A percentile compares a stretch with the other conserved stretches of the same genome.
phyloP scores from a whole-genome alignment of 2,329 filamentous ascomycete genomes.

The Dichotomopilus funicola region DNA sequence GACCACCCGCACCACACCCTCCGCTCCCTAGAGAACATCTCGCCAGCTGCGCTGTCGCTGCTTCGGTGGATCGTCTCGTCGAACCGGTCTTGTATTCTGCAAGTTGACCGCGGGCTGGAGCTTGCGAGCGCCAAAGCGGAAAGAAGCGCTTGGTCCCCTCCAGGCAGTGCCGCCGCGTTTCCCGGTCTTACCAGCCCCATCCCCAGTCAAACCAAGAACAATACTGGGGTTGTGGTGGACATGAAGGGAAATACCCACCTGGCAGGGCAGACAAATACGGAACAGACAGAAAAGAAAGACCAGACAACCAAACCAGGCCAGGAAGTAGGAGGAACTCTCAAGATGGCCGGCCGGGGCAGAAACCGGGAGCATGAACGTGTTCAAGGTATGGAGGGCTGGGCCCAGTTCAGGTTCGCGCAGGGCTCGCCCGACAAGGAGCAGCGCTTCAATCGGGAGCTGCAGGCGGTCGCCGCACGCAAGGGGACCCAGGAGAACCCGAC shows the following conservation, averaged over 20 bases:
- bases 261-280: neutral
- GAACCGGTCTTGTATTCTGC: constrained; percentile 78
- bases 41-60: constrained; percentile 58
- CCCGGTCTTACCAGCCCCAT: no score
- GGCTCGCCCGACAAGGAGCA: constrained; percentile 83
- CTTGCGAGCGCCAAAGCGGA: neutral
- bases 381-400: constrained; percentile 56
- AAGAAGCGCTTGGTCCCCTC: no score
- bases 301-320: neutral
- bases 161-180: no score
- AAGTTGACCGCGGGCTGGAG: constrained; percentile 46
- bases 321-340: neutral
- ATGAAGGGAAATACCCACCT: neutral
- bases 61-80: constrained; percentile 86
- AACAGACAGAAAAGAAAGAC: no score
- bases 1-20: constrained; percentile 35
- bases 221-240: no score
- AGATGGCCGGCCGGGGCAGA: constrained; percentile 17
- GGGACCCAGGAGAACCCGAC: constrained; percentile 51
- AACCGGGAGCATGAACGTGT: constrained; percentile 46
- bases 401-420: constrained; percentile 84
- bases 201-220: no score
- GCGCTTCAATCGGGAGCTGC: constrained; percentile 60
- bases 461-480: constrained; percentile 31
- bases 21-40: constrained; percentile 45